Base-by-base conservation (phyloP, 179 eudicot species). In the Nepenthes alata region DNA sequence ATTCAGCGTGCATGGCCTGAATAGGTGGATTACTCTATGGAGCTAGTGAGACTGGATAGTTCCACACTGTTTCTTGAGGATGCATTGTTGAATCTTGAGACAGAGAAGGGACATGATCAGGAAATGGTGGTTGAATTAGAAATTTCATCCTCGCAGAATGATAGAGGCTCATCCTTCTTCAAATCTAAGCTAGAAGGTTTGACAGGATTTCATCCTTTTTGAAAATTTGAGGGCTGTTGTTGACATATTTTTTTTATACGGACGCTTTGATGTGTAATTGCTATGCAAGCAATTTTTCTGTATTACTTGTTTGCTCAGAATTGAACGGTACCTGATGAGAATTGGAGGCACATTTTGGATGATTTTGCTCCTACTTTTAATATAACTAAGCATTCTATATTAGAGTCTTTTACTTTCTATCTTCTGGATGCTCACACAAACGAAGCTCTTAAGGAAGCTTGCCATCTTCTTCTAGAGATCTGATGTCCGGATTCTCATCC, bases 261-360 rank as follows among this genome's bases (percentile, higher is more conserved):
- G 93, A 74, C 80, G 78, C 59, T 81, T 88, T 51, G 93, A 85
- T 79, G 53, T 93, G 87, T 80, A 69, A 78, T 93, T 64, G 91
- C 96, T 52, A 93, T 89, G 74, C 86, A 83, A 74, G 95, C 96
- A 44, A 85, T 93, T 61, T 83, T 91, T 61, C 65, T 89, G 49
- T 91, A 91, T 76, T 91, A 79, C 76, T 75, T 89, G 57, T 89
- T 81, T 78, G 98, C 89, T 72, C 80, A 93, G 57, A 89, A 89
- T 57, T 86, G 93, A 91, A 81, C 80, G 63, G 72, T 64, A 47
- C 85, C 91, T 41, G 85, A 77, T 61, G 84, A 74, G 56, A 66
- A 83, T 60, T 91, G 98, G 95, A 73, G 83, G 73, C 54, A 15
- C 69, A 59, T 82, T 65, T 68, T 91, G 63, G 93, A 91, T 81